These are phyloP conservation scores for Oryza brachyantha DNA, from an alignment of 176 grass and related monocot genomes.

Conservation along the genomic window DNA sequence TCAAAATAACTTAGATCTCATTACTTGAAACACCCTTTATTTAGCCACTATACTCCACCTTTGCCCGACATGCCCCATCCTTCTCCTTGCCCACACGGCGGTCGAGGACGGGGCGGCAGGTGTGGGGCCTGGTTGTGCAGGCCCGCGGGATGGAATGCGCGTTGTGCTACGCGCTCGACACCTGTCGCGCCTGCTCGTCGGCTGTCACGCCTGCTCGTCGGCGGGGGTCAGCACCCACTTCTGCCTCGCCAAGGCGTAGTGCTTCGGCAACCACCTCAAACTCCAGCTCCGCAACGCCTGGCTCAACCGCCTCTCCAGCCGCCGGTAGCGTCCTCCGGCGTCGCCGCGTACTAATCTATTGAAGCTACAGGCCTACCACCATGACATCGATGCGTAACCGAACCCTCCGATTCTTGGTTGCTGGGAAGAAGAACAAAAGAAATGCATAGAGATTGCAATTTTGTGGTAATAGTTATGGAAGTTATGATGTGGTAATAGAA, in stretches of 20 bases:
- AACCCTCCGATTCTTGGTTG: neutral
- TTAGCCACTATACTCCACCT: no score
- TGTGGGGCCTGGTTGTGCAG: constrained; percentile 59
- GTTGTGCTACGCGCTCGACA: constrained; percentile 65
- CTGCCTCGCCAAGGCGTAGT: constrained; percentile 70
- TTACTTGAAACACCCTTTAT: no score
- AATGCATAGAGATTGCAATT: neutral
- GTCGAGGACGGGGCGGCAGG: constrained; percentile 13
- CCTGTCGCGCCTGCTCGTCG: constrained; percentile 73
- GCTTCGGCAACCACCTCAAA: constrained; percentile 71
- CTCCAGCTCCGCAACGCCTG: constrained; percentile 73
- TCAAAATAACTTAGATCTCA: no score
- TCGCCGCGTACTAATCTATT: neutral
- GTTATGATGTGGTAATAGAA: no score
- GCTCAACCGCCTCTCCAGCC: constrained; percentile 56
- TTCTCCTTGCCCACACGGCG: no score
- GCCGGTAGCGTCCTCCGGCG: constrained; percentile 37
- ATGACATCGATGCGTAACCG: neutral
- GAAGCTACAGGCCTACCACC: neutral
- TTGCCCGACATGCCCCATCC: no score
- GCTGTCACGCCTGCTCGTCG: no score
- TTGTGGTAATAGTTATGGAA: no score
- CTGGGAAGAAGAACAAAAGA: neutral
- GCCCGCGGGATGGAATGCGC: constrained; percentile 53
- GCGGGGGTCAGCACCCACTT: constrained; percentile 85